Conservation (phyloP, 2,329 filamentous ascomycete genomes). For the Penicillium sp. region DNA sequence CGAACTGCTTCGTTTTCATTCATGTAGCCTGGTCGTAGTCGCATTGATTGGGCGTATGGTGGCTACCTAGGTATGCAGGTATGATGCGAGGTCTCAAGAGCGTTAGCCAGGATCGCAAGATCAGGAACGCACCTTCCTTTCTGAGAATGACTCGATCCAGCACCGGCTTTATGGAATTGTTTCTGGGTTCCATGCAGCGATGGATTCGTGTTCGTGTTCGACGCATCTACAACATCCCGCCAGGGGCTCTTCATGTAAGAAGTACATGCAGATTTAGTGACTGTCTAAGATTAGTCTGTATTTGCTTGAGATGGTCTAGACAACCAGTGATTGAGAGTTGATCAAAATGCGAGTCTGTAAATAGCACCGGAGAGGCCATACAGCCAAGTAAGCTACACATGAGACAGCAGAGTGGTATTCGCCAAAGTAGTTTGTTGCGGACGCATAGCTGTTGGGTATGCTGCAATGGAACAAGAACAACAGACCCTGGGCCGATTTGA, state of each 20-base stretch:
- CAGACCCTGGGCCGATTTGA: not conserved
- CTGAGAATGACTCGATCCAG: too few species aligned
- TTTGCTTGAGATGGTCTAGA: not conserved
- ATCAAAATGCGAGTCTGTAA: not conserved
- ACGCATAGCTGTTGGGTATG: not conserved
- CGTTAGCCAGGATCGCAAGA: not conserved
- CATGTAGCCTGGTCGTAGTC: too few species aligned
- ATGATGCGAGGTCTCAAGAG: not conserved
- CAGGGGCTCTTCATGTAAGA: too few species aligned
- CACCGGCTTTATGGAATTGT: too few species aligned
- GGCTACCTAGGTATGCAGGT: not conserved
- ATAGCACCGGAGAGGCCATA: not conserved
- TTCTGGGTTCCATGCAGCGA: too few species aligned
- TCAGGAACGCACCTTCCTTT: not conserved
- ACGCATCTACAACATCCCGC: too few species aligned
- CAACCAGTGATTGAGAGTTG: too few species aligned
- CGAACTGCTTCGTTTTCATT: not conserved
- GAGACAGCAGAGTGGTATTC: conserved; percentile 7
- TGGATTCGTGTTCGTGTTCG: too few species aligned
- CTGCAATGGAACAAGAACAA: conserved; percentile 2
- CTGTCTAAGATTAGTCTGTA: not conserved
- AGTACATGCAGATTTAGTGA: not conserved
- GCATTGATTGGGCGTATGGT: not conserved
- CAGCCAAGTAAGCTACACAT: not conserved
- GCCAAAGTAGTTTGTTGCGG: too few species aligned